These are phyloP conservation scores for Tremella mesenterica DNA, from an alignment of 768 basidiomycete genomes.

Conservation along the genomic window DNA sequence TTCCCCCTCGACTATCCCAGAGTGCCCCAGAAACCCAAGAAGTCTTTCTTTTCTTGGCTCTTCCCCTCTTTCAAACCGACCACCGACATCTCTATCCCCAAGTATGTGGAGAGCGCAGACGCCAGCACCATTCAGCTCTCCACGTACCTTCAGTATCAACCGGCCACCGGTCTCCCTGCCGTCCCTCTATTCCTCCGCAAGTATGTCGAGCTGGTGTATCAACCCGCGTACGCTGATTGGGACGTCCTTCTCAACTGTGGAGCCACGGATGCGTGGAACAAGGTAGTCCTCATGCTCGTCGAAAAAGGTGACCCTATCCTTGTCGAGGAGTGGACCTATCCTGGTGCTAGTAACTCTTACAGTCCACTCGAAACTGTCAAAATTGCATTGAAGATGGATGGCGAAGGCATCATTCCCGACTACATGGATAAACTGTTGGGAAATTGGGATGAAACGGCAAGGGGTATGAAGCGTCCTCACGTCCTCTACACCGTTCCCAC, in stretches of 20 bases:
- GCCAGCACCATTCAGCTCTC: constrained; percentile 55
- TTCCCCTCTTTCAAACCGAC: constrained; percentile 45
- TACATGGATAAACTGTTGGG: constrained; percentile 55
- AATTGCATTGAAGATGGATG: constrained; percentile 57
- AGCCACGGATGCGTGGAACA: constrained; percentile 51
- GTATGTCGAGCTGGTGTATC: constrained; percentile 51
- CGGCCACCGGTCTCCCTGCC: constrained; percentile 54
- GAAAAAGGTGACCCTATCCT: constrained; percentile 45
- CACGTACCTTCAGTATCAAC: constrained; percentile 62
- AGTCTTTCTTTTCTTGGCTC: constrained; percentile 36
- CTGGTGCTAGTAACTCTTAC: constrained; percentile 49
- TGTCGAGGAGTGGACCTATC: constrained; percentile 60
- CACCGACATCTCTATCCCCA: constrained; percentile 54
- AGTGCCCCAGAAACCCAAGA: constrained; percentile 21
- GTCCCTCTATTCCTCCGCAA: constrained; percentile 55
- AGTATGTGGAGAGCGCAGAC: constrained; percentile 49
- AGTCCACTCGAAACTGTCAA: constrained; percentile 24
- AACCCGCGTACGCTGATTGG: constrained; percentile 55
- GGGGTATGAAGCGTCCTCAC: constrained; percentile 52
- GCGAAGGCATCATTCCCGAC: constrained; percentile 59
- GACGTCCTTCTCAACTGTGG: constrained; percentile 48
- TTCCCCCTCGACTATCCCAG: constrained; percentile 48
- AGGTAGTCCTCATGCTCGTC: constrained; percentile 54
- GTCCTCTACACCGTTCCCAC: constrained; percentile 54
- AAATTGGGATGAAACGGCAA: constrained; percentile 57